Conservation (phyloP, 345 rosid genomes). For the Rhodamnia argentea region DNA sequence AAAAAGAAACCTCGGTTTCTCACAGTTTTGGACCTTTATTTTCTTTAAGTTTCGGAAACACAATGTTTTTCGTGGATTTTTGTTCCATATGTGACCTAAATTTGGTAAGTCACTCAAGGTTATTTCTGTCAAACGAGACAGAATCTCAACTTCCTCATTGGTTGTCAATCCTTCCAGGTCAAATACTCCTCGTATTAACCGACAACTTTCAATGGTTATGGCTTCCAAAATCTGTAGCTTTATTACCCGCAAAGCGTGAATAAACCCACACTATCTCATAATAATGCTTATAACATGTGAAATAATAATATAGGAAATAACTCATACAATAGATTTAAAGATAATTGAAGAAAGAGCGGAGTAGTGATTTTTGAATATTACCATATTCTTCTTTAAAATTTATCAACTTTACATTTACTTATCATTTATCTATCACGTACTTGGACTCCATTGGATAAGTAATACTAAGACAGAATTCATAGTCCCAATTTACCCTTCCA, state of each 20-base stretch:
- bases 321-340: background rate
- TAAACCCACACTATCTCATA: background rate
- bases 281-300: background rate
- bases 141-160: accelerated
- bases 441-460: background rate
- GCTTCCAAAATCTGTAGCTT: background rate
- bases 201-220: background rate
- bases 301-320: background rate
- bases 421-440: background rate
- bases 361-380: background rate
- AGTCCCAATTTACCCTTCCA: background rate
- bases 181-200: background rate
- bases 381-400: background rate
- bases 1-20: background rate
- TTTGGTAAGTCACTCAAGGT: background rate
- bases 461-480: background rate
- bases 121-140: accelerated
- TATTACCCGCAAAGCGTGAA: background rate
- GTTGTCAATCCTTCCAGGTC: accelerated
- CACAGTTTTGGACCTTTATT: background rate
- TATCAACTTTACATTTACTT: background rate
- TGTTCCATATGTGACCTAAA: background rate
- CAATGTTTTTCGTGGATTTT: accelerated
- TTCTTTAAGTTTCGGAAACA: background rate
- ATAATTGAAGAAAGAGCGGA: background rate